A percentile compares a stretch with the other conserved stretches of the same genome.
Evolutionary conservation across 2,329 filamentous ascomycete species (phyloP).

Genomic region (Clonostachys rhizophaga): DNA sequence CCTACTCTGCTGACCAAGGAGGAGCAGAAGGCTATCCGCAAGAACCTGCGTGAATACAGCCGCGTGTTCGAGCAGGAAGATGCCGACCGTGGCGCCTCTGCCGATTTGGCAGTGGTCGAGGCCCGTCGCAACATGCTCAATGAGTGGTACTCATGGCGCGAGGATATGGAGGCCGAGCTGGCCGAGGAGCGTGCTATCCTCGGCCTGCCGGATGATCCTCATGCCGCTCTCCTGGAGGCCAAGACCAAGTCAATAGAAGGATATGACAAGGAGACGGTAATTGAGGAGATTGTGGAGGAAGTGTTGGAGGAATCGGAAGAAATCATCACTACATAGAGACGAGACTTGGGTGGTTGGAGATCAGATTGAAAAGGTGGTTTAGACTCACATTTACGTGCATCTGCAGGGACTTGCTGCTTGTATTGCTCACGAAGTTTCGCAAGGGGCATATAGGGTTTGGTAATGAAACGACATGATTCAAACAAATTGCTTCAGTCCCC

Average conservation of each 20-base stretch:
- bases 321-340: slow-evolving; percentile 35
- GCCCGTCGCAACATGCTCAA: slow-evolving; percentile 74
- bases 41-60: slow-evolving; percentile 96
- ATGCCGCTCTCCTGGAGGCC: slow-evolving; percentile 55
- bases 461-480: slow-evolving; percentile 1
- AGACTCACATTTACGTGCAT: slow-evolving; percentile 14
- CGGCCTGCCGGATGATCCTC: slow-evolving; percentile 62
- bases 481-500: not conserved
- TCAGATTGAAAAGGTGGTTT: slow-evolving; percentile 4
- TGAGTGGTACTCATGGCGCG: slow-evolving; percentile 87
- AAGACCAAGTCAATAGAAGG: slow-evolving; percentile 47
- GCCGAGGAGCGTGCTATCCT: slow-evolving; percentile 64
- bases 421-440: slow-evolving; percentile 19
- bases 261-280: slow-evolving; percentile 66
- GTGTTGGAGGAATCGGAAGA: slow-evolving; percentile 85
- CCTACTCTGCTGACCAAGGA: slow-evolving; percentile 90
- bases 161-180: slow-evolving; percentile 66
- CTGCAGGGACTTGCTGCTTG: slow-evolving; percentile 10
- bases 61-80: slow-evolving; percentile 95
- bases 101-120: slow-evolving; percentile 91
- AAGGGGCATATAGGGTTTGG: not conserved
- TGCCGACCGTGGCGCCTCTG: slow-evolving; percentile 85
- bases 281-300: slow-evolving; percentile 87
- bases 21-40: slow-evolving; percentile 95
- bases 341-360: not conserved